These are phyloP conservation scores for Pseudohalonectria lignicola DNA, from an alignment of 2,329 filamentous ascomycete genomes.

Conservation along the genomic window DNA sequence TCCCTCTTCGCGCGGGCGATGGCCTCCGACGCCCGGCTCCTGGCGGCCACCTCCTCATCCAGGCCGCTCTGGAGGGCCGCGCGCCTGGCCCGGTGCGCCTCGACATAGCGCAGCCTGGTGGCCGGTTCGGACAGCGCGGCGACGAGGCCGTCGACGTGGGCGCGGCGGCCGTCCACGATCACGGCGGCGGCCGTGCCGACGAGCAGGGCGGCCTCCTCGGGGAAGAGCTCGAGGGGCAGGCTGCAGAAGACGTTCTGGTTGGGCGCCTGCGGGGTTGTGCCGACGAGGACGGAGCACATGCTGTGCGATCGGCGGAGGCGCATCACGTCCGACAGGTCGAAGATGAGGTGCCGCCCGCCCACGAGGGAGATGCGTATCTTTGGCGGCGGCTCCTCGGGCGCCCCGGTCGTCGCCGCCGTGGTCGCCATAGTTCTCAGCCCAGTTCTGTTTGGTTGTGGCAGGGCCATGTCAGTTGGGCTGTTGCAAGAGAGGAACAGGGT, in stretches of 20 bases:
- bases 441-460: neutral
- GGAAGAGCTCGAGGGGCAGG: slow-evolving; percentile 78
- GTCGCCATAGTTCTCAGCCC: slow-evolving; percentile 1
- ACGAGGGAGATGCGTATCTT: slow-evolving; percentile 73
- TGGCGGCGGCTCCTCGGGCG: slow-evolving; percentile 22
- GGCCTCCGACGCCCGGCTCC: slow-evolving; percentile 10
- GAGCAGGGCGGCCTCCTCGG: slow-evolving; percentile 77
- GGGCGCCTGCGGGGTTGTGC: slow-evolving; percentile 81
- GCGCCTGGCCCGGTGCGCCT: slow-evolving; percentile 36
- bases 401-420: slow-evolving; percentile 8
- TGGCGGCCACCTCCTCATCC: slow-evolving; percentile 23
- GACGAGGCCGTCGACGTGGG: slow-evolving; percentile 56
- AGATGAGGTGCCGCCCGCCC: slow-evolving; percentile 74
- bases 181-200: slow-evolving; percentile 67
- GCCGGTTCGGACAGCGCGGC: slow-evolving; percentile 31
- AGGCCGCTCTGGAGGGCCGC: slow-evolving; percentile 26
- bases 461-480: too few relatives aligned
- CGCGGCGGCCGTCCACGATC: slow-evolving; percentile 74
- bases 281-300: slow-evolving; percentile 77
- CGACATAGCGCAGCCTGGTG: slow-evolving; percentile 50
- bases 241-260: slow-evolving; percentile 93
- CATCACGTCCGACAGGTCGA: slow-evolving; percentile 72
- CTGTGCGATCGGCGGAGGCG: slow-evolving; percentile 69
- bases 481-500: too few relatives aligned
- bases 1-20: slow-evolving; percentile 8